phyloP scores from a whole-genome alignment of 2,329 filamentous ascomycete genomes.

The Talaromyces atroroseus region DNA sequence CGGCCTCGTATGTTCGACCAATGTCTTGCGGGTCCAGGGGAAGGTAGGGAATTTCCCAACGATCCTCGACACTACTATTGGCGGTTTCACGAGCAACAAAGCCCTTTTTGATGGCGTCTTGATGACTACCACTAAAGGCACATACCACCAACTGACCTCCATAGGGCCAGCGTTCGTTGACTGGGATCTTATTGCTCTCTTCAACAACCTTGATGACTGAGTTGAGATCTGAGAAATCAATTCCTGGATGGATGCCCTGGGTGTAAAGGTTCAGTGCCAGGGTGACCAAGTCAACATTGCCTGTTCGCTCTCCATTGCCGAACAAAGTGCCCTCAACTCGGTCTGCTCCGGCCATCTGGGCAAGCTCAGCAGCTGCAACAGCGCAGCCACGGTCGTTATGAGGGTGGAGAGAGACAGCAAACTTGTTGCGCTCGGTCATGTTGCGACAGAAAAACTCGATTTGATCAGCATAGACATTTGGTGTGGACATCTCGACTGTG shows the following conservation, averaged over 20 bases:
- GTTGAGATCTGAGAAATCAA: constrained; percentile 89
- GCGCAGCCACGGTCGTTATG: constrained; percentile 94
- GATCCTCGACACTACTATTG: constrained; percentile 56
- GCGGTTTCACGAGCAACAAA: constrained; percentile 60
- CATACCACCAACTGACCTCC: constrained; percentile 87
- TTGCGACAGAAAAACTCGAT: constrained; percentile 91
- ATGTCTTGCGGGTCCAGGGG: constrained; percentile 91
- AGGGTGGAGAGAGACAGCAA: constrained; percentile 83
- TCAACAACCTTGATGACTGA: constrained; percentile 84
- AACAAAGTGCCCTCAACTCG: constrained; percentile 91
- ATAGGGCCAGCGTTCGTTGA: constrained; percentile 85
- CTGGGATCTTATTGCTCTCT: constrained; percentile 87
- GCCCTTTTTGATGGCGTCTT: constrained; percentile 94
- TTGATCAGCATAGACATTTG: constrained; percentile 93
- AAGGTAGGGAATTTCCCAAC: constrained; percentile 85
- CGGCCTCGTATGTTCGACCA: constrained; percentile 92
- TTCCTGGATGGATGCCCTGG: constrained; percentile 74
- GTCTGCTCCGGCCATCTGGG: constrained; percentile 93
- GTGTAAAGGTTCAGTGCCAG: constrained; percentile 92
- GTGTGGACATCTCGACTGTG: constrained; percentile 90
- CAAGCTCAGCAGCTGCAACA: constrained; percentile 82
- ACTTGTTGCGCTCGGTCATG: constrained; percentile 77
- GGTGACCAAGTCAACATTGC: constrained; percentile 92
- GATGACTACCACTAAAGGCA: constrained; percentile 86
- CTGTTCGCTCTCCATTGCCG: constrained; percentile 91